Percentiles rank a stretch among this genome's conserved stretches.
phyloP scores from a whole-genome alignment of 106 monocot species.

The Acanthochlamys bracteata region DNA sequence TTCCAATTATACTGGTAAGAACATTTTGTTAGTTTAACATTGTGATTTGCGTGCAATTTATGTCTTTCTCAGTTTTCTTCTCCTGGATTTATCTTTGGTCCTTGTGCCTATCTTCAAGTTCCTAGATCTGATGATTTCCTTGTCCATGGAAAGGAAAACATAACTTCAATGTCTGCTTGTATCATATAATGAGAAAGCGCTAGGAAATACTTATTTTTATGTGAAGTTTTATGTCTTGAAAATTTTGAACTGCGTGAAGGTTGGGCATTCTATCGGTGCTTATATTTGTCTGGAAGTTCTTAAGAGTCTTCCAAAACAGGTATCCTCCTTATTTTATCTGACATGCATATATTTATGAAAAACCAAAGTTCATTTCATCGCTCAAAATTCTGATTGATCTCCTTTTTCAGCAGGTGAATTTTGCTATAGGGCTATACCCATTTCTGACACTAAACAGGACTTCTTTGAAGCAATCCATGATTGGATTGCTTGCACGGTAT shows the following conservation, averaged over 20 bases:
- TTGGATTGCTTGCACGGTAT: slow-evolving; percentile 61
- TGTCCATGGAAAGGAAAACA: too few species aligned
- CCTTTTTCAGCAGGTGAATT: slow-evolving; percentile 38
- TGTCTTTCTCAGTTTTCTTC: too few species aligned
- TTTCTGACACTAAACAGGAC: slow-evolving; percentile 56
- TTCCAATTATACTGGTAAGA: slow-evolving; percentile 55
- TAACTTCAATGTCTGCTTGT: too few species aligned
- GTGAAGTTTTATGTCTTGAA: background rate
- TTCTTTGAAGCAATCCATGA: slow-evolving; percentile 50
- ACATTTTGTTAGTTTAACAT: too few species aligned
- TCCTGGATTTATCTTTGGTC: too few species aligned
- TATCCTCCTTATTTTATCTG: background rate
- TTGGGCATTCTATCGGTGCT: slow-evolving; percentile 95
- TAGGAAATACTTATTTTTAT: background rate
- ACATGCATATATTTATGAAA: background rate
- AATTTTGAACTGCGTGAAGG: slow-evolving; percentile 31
- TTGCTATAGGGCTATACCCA: slow-evolving; percentile 68
- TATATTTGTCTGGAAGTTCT: slow-evolving; percentile 77
- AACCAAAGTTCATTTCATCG: too few species aligned
- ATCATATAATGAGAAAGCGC: too few species aligned
- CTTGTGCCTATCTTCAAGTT: too few species aligned
- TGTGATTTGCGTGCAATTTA: too few species aligned
- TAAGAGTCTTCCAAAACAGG: slow-evolving; percentile 56
- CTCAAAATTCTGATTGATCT: too few species aligned
- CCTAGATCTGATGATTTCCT: too few species aligned